Percentiles rank a stretch among this genome's conserved stretches.
phyloP scores from a whole-genome alignment of 176 grass and related monocot genomes.

The Phoenix roebelenii region DNA sequence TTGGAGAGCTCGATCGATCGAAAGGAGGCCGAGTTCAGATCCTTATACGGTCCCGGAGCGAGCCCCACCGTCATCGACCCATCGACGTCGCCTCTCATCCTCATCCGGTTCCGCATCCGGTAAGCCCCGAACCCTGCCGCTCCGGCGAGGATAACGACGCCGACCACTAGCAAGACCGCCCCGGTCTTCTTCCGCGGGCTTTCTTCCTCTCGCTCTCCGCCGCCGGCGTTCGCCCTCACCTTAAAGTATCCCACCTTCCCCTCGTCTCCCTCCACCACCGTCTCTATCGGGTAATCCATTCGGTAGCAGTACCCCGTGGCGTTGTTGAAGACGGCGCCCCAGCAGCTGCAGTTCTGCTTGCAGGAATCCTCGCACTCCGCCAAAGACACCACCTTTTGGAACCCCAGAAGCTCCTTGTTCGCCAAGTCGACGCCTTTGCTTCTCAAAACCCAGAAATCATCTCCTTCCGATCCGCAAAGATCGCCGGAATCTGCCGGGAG shows the following conservation, averaged over 20 bases:
- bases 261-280: conserved; percentile 52
- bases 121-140: conserved; percentile 41
- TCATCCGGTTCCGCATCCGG: conserved; percentile 38
- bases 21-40: conserved; percentile 50
- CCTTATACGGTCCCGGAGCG: conserved; percentile 71
- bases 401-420: conserved; percentile 48
- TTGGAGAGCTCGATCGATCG: conserved; percentile 71
- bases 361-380: conserved; percentile 60
- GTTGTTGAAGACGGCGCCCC: conserved; percentile 81
- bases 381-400: conserved; percentile 31
- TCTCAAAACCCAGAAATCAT: conserved; percentile 33
- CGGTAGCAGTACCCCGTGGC: conserved; percentile 55
- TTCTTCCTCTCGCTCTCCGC: background rate
- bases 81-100: conserved; percentile 11
- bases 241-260: conserved; percentile 73
- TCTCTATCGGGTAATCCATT: conserved; percentile 71
- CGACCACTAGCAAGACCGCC: conserved; percentile 42
- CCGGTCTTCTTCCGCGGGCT: conserved; percentile 1
- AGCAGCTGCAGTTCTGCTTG: conserved; percentile 80
- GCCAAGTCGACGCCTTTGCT: conserved; percentile 54
- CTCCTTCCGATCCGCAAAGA: conserved; percentile 19
- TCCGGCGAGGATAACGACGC: conserved; percentile 11
- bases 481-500: conserved; percentile 13
- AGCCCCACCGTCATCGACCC: conserved; percentile 39
- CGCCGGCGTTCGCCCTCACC: conserved; percentile 20